phyloP scores from a whole-genome alignment of 805 yeast genomes.

The Blastobotrys attinorum region DNA sequence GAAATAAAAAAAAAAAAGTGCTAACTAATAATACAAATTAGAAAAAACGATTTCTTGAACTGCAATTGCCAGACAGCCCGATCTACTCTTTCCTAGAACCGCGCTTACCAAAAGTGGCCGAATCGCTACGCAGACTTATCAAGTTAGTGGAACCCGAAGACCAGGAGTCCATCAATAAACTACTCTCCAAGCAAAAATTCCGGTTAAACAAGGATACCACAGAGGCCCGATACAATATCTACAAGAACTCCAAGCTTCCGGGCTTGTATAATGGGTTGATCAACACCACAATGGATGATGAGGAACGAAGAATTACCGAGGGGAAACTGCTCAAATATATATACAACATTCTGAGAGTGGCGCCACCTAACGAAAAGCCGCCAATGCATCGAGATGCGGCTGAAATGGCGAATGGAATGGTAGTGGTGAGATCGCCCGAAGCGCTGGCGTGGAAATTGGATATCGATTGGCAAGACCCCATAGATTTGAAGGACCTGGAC shows the following conservation, averaged over 20 bases:
- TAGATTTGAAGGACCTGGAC: conserved; percentile 42
- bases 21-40: too few species aligned
- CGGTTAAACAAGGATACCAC: conserved; percentile 14
- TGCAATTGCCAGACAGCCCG: conserved; percentile 26
- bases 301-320: conserved; percentile 49
- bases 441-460: conserved; percentile 63
- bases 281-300: conserved; percentile 55
- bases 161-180: conserved; percentile 16
- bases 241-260: conserved; percentile 45
- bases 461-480: conserved; percentile 66
- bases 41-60: conserved; percentile 12
- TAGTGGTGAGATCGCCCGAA: conserved; percentile 54
- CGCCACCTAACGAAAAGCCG: conserved; percentile 40
- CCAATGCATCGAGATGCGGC: conserved; percentile 36
- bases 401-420: conserved; percentile 62
- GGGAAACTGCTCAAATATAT: conserved; percentile 50
- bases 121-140: conserved; percentile 21
- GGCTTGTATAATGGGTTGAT: conserved; percentile 47
- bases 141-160: conserved; percentile 20
- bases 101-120: conserved; percentile 21
- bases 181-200: conserved; percentile 19
- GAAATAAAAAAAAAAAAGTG: conserved; percentile 2
- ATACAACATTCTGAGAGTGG: conserved; percentile 43
- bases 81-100: conserved; percentile 24
- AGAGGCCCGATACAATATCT: conserved; percentile 35